Evolutionary conservation across 1,139 yeast species (phyloP).

Genomic region (Fermentozyma sake): DNA sequence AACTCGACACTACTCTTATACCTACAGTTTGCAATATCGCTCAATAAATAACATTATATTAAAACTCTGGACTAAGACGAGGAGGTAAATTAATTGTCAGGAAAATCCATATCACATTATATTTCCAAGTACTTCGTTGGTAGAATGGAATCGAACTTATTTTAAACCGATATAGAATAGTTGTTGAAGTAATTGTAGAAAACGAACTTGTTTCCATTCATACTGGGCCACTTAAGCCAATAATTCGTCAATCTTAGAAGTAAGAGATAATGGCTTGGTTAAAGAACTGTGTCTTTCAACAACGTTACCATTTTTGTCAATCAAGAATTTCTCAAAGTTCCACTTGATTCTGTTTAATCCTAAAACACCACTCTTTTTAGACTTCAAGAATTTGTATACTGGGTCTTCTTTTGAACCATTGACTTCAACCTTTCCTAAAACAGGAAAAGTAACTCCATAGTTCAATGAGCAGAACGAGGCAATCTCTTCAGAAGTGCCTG

Average conservation of each 20-base stretch:
- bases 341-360: conserved; percentile 46
- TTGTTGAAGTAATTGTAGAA: no score
- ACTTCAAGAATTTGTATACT: conserved; percentile 73
- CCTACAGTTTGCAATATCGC: no score
- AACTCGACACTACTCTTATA: no score
- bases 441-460: conserved; percentile 72
- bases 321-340: conserved; percentile 48
- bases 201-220: no score
- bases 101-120: no score
- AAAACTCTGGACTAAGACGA: no score
- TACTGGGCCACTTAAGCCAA: no score
- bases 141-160: no score
- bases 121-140: no score
- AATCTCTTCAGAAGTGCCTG: conserved; percentile 39
- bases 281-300: conserved; percentile 40
- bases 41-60: no score
- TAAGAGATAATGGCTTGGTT: conserved; percentile 38
- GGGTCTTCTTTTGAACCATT: conserved; percentile 82
- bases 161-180: no score
- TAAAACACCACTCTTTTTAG: conserved; percentile 38
- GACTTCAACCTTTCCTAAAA: conserved; percentile 81
- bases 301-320: conserved; percentile 43
- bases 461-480: conserved; percentile 37
- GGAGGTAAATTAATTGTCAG: no score
- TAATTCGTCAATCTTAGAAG: conserved; percentile 35